Evolutionary conservation across 768 basidiomycete species (phyloP).

Genomic region (Chlorophyllum brunneum): DNA sequence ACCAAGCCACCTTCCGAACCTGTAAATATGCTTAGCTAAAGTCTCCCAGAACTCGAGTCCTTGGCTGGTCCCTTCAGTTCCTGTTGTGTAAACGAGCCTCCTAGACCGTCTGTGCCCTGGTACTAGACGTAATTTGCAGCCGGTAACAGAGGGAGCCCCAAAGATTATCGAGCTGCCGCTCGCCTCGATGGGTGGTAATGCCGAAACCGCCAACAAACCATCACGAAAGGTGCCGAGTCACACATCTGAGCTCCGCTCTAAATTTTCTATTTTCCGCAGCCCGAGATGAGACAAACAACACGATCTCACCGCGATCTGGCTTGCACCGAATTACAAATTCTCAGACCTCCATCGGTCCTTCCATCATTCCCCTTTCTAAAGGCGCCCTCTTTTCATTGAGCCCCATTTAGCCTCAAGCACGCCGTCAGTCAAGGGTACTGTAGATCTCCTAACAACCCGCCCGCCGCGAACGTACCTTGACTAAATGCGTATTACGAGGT

Average conservation of each 20-base stretch:
- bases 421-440: not conserved
- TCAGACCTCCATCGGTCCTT: constrained; percentile 4
- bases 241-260: constrained; percentile 30
- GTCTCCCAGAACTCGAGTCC: constrained; percentile 18
- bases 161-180: constrained; percentile 10
- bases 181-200: constrained; percentile 14
- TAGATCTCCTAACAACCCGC: constrained; percentile 7
- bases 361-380: constrained; percentile 1
- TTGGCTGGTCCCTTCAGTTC: constrained; percentile 9
- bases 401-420: not conserved
- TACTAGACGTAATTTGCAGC: constrained; percentile 2
- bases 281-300: constrained; percentile 18
- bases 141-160: constrained; percentile 6
- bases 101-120: not conserved
- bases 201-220: constrained; percentile 2
- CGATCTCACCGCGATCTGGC: constrained; percentile 9
- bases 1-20: constrained; percentile 28
- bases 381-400: not conserved
- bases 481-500: constrained; percentile 10
- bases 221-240: constrained; percentile 26
- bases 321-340: constrained; percentile 1
- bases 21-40: constrained; percentile 41
- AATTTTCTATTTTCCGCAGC: constrained; percentile 16
- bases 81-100: constrained; percentile 5
- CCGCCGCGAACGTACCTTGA: constrained; percentile 8